Evolutionary conservation across 2,329 filamentous ascomycete genomes (phyloP).

Genomic region (Exophiala lecanii-corni): DNA sequence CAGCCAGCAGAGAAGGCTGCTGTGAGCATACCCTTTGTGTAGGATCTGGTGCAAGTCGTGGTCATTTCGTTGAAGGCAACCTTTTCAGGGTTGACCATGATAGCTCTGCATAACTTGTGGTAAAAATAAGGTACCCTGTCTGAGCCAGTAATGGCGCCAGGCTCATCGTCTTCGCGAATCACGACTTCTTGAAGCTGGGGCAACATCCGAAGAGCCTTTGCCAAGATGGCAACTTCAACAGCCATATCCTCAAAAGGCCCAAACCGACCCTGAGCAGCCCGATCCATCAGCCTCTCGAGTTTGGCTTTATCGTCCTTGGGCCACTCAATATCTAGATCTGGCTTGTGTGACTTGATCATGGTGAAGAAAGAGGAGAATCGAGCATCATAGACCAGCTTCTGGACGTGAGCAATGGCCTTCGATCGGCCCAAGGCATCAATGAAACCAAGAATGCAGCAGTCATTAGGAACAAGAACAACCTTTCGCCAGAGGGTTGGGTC

Average conservation of each 20-base stretch:
- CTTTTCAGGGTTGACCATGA: constrained; percentile 8
- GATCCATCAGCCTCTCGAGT: constrained; percentile 8
- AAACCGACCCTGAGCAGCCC: constrained; percentile 12
- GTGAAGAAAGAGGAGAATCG: constrained; percentile 16
- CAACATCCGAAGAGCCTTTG: constrained; percentile 12
- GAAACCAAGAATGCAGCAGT: constrained; percentile 18
- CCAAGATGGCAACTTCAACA: constrained; percentile 17
- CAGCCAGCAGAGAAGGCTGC: constrained; percentile 14
- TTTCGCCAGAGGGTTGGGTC: constrained; percentile 19
- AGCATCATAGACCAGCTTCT: constrained; percentile 18
- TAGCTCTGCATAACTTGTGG: constrained; percentile 10
- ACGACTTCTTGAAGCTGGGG: constrained; percentile 14
- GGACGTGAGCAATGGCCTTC: constrained; percentile 14
- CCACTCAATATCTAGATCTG: constrained; percentile 1
- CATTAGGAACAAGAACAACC: constrained; percentile 20
- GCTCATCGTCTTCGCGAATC: constrained; percentile 17
- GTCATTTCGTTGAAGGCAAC: constrained; percentile 11
- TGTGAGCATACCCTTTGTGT: constrained; percentile 18
- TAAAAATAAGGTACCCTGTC: constrained; percentile 17
- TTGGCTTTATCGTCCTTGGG: constrained; percentile 6
- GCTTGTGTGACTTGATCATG: constrained; percentile 9
- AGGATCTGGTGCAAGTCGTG: constrained; percentile 11
- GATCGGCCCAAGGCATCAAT: constrained; percentile 14
- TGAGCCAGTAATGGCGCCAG: neutral
- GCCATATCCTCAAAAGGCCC: constrained; percentile 17